Base-by-base conservation (phyloP, 441 rosid genomes). In the Populus hybrid region DNA sequence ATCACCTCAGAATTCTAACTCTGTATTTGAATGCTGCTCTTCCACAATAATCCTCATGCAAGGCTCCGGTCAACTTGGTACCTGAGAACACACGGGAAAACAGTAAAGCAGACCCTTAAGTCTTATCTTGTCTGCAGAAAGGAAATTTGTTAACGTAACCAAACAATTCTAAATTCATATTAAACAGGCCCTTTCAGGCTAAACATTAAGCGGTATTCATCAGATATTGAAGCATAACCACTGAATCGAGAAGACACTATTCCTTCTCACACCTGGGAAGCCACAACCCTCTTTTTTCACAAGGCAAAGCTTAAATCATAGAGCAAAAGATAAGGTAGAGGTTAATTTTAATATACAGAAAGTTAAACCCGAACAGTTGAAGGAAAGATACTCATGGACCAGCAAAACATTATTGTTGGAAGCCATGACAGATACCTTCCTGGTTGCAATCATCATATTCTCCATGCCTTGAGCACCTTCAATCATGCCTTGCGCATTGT, bases 381-480 rank as follows among this genome's bases (percentile, higher is more conserved):
- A 40, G 46, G 46, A 40, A 40, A 40, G 46, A 40, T 40, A 40
- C 42, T 38, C 0, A 10, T 40, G 12, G 46, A 40, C 46, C 46
- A 40, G 12, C 0, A 10, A 10, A 40, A 40, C 2, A 40, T 40
- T 40, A 10, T 40, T 40, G 46, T 28, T 28, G 46, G 71, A 38
- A 64, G 40, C 40, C 38, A 12, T 5, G 28, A 16, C 28, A 61
- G 32, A 79, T 80, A 87, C 87, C 85, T 79, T 81, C 79, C 83
- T 77, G 63, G 65, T 66, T 40, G 80, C 70, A 59, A 84, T 79
- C 82, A 90, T 84, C 82, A 80, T 86, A n/a, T 77, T 84, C 81
- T 89, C 89, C 78, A 94, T 83, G 73, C 81, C 95, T 46, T 88
- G 89, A 24, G 88, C 84, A 21, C 83, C 88, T 76, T 90, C 92